Conservation (phyloP, 2,329 filamentous ascomycete genomes). For the Claviceps arundinis region DNA sequence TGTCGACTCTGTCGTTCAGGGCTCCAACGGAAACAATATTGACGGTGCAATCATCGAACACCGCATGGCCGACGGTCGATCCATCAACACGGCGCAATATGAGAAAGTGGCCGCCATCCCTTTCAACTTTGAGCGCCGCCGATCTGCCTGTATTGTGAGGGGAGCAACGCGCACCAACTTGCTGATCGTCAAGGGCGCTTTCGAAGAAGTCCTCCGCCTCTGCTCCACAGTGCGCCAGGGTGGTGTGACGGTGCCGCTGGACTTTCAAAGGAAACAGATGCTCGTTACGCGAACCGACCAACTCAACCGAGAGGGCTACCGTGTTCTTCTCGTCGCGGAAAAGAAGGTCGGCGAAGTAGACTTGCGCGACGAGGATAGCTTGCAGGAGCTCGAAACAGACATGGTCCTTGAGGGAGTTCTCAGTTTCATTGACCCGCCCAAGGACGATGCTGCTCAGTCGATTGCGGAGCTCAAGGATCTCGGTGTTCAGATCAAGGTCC, state of each 20-base stretch:
- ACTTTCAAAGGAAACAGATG: conserved; percentile 6
- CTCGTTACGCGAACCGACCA: conserved; percentile 8
- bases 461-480: conserved; percentile 11
- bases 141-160: conserved; percentile 12
- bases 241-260: conserved; percentile 9
- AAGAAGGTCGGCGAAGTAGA: conserved; percentile 9
- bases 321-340: conserved; percentile 13
- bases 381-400: conserved; percentile 12
- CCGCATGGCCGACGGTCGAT: conserved; percentile 5
- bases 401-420: conserved; percentile 16
- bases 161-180: conserved; percentile 13
- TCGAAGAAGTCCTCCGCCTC: conserved; percentile 15
- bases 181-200: conserved; percentile 17
- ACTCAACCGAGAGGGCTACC: conserved; percentile 12
- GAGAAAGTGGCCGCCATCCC: conserved; percentile 13
- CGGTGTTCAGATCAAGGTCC: conserved; percentile 16
- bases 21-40: conserved; percentile 16
- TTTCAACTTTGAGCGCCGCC: conserved; percentile 16
- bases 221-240: conserved; percentile 11
- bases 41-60: conserved; percentile 13
- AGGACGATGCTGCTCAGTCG: conserved; percentile 15
- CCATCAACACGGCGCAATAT: conserved; percentile 11
- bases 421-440: conserved; percentile 17
- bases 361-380: conserved; percentile 9
- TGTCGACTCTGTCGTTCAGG: conserved; percentile 14